Evolutionary conservation across 176 grass and related monocot species (phyloP), one percentile per base, ranked within the genome.

Genomic region (Coix lacrymajobi): DNA sequence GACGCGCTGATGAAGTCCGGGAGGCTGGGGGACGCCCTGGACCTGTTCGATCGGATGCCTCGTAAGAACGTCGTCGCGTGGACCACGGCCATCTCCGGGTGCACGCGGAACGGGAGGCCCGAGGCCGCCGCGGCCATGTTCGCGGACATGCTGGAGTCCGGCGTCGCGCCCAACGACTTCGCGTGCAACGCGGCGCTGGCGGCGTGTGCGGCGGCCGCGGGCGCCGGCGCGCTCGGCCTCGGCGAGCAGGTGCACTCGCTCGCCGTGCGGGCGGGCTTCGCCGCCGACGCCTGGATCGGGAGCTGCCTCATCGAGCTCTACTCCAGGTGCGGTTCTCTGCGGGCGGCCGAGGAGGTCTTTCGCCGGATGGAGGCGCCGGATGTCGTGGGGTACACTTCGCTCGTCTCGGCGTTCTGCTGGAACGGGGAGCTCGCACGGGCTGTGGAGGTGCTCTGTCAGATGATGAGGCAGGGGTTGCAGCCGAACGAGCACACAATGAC

Each of bases 231-330:
- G 81, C 31, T 90, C 63, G 9, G 69, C 39, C 4, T 31, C 4
- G 95, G 95, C 22, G 66, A 81, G 75, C 92, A 94, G 86, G 39
- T 97, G 71, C 90, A 94, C 67, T 92, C 95, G 11, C 77, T 94
- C 44, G 85, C 82, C 29, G 77, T 94, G 63, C 73, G 86, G 0
- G 70, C 85, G 31, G 92, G 88, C 1, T 33, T 94, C 39, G 45
- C 52, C 1, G 84, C 29, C 31, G 90, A 94, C 66, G 80, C 83
- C 1, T 90, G 92, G 85, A 66, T 78, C 17, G 69, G 68, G 19
- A 79, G 81, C 84, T 87, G 80, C 79, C 29, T 94, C 39, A 75
- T 97, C 65, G 87, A 87, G 28, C 78, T 97, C 22, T 94, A 94
- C 74, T 79, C 94, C 3, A 94, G 79, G 78, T 92, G 90, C 69